Evolutionary conservation across 495 filamentous ascomycete genomes (phyloP).

Genomic region (Tuber microsphaerosporum): DNA sequence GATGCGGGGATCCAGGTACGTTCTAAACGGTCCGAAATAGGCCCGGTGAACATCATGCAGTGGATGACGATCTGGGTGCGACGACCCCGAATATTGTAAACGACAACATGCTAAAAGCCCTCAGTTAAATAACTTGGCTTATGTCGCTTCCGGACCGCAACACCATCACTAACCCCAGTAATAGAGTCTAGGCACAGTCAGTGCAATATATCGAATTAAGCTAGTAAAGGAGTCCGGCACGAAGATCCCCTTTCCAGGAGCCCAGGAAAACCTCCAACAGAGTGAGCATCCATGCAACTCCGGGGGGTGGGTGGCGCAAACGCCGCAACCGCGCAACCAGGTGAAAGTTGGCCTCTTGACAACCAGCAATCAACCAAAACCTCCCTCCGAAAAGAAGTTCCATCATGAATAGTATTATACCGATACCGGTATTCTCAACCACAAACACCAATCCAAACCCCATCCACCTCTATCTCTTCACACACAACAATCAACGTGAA

Average conservation of each 20-base stretch:
- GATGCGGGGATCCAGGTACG: background rate
- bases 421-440: background rate
- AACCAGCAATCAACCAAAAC: background rate
- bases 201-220: too few species aligned
- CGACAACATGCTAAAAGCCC: background rate
- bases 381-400: background rate
- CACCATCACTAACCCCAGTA: background rate
- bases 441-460: background rate
- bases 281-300: background rate
- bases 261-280: background rate
- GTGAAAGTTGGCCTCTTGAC: conserved; percentile 3
- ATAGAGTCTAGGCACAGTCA: background rate
- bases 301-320: background rate
- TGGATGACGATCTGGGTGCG: background rate
- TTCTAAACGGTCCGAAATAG: background rate
- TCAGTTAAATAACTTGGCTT: background rate
- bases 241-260: background rate
- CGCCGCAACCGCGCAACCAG: background rate
- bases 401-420: background rate
- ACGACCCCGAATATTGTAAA: background rate
- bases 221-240: too few species aligned
- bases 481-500: background rate
- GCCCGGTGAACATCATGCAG: background rate
- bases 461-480: background rate
- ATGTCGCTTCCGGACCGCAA: background rate